A percentile compares a stretch with the other conserved stretches of the same genome.
These are phyloP conservation scores for Usnea hakonensis DNA, from an alignment of 495 filamentous ascomycete genomes.

Conservation along the genomic window DNA sequence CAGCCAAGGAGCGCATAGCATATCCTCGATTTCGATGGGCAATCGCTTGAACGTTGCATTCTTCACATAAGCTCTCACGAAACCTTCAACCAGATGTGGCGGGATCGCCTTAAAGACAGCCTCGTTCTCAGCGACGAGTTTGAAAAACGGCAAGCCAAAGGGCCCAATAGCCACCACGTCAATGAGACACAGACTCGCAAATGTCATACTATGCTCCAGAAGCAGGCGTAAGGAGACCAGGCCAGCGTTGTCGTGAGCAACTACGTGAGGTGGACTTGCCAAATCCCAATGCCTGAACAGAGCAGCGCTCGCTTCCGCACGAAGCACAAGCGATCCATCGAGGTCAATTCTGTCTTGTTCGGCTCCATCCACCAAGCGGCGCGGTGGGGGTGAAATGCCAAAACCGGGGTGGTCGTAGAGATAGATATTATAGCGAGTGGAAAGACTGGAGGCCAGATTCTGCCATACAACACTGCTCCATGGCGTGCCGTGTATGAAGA, in stretches of 20 bases:
- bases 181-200: slow-evolving; percentile 30
- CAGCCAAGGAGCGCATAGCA: slow-evolving; percentile 28
- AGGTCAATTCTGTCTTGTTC: slow-evolving; percentile 13
- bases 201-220: slow-evolving; percentile 26
- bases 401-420: slow-evolving; percentile 37
- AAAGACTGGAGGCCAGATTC: slow-evolving; percentile 24
- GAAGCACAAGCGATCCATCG: slow-evolving; percentile 25
- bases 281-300: slow-evolving; percentile 27
- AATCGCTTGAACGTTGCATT: slow-evolving; percentile 24
- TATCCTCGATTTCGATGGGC: slow-evolving; percentile 22
- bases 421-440: slow-evolving; percentile 29
- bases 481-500: slow-evolving; percentile 35
- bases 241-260: slow-evolving; percentile 33
- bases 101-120: slow-evolving; percentile 26
- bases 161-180: slow-evolving; percentile 32
- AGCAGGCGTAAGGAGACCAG: slow-evolving; percentile 27
- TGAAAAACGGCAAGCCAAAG: slow-evolving; percentile 30
- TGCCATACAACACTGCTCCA: slow-evolving; percentile 35
- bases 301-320: slow-evolving; percentile 29
- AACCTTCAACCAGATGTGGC: slow-evolving; percentile 26
- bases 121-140: slow-evolving; percentile 28
- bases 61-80: slow-evolving; percentile 30
- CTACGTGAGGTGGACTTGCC: slow-evolving; percentile 25
- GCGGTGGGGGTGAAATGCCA: slow-evolving; percentile 22
- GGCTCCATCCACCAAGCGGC: slow-evolving; percentile 14